Base-by-base conservation (phyloP, 345 rosid genomes). In the Aquilaria malaccensis region DNA sequence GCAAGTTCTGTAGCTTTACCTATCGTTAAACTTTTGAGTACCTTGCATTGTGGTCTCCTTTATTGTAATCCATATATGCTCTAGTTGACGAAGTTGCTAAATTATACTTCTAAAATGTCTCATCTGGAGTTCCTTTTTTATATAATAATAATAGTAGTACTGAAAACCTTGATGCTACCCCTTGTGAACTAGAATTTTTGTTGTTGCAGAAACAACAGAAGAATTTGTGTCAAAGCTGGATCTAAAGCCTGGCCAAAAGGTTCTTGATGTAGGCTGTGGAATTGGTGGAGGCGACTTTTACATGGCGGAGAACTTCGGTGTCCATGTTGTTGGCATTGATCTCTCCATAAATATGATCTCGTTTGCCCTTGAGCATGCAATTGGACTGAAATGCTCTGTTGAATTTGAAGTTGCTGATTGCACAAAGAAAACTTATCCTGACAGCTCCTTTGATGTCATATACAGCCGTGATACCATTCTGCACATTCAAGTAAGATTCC, bases 261-360 rank as follows among this genome's bases (percentile, higher is more conserved):
- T 95, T 64, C 80, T 95, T 7, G 99, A 95, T 71, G 97, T 91
- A 72, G 99, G 99, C 59, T 91, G 99, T 43, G 99, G 99, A 64
- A 95, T 91, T 6, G 99, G 99, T 10, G 99, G 99, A 76, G 97
- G 99, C 30, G 95, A 88, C 79, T 95, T 95, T 76, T 95, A 88
- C 88, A 95, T 91, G 96, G 97, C 99, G 56, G 85, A 91, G 76
- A 77, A 79, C 51, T 95, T 82, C 60, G 93, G 82, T 45, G 96
- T 86, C 32, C 80, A 88, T 73, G 97, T 95, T 77, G 77, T 88
- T 29, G 99, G 97, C 70, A 91, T 91, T 64, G 97, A 95, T 72
- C 88, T 95, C 58, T 91, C 99, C 9, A 68, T 91, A 63, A 91
- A 95, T 59, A 91, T 95, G 99, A 80, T 95, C 53, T 86, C 96